Conservation (phyloP, 1,139 yeast genomes). For the Debaryomyces subglobosus region DNA sequence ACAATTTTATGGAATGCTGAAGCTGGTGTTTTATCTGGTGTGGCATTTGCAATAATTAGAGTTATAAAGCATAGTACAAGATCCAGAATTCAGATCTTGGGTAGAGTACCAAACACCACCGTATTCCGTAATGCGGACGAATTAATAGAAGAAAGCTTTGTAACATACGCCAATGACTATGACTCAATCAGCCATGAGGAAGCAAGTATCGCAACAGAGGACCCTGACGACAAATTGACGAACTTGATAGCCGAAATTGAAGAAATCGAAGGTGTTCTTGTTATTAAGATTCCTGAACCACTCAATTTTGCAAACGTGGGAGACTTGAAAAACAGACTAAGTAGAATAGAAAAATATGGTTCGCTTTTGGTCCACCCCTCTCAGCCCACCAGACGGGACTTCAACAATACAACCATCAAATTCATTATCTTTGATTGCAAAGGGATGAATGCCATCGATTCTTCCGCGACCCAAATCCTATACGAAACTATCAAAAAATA, state of each 20-base stretch:
- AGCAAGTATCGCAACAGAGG: slow-evolving; percentile 9
- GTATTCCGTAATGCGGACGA: slow-evolving; percentile 40
- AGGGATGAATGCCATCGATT: slow-evolving; percentile 36
- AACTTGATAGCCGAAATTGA: slow-evolving; percentile 33
- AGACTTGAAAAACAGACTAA: slow-evolving; percentile 28
- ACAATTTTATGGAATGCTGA: slow-evolving; percentile 37
- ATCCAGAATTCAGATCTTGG: slow-evolving; percentile 37
- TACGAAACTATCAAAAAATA: slow-evolving; percentile 30
- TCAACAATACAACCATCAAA: slow-evolving; percentile 23
- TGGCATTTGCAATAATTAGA: slow-evolving; percentile 30
- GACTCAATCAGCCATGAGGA: background rate
- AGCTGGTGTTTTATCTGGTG: slow-evolving; percentile 36
- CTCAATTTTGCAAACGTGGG: slow-evolving; percentile 34
- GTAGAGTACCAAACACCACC: slow-evolving; percentile 34
- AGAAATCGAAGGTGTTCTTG: slow-evolving; percentile 34
- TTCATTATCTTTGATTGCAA: slow-evolving; percentile 36
- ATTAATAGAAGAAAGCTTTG: slow-evolving; percentile 37
- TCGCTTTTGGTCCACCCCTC: slow-evolving; percentile 33
- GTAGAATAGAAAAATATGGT: slow-evolving; percentile 32
- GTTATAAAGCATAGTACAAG: slow-evolving; percentile 32
- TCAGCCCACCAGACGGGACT: slow-evolving; percentile 31
- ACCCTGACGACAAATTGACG: slow-evolving; percentile 14
- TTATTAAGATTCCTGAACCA: slow-evolving; percentile 36
- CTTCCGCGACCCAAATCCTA: slow-evolving; percentile 37
- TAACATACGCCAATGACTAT: slow-evolving; percentile 14